Base-by-base conservation (phyloP, 179 eudicot species). In the Amaranthus tricolor region DNA sequence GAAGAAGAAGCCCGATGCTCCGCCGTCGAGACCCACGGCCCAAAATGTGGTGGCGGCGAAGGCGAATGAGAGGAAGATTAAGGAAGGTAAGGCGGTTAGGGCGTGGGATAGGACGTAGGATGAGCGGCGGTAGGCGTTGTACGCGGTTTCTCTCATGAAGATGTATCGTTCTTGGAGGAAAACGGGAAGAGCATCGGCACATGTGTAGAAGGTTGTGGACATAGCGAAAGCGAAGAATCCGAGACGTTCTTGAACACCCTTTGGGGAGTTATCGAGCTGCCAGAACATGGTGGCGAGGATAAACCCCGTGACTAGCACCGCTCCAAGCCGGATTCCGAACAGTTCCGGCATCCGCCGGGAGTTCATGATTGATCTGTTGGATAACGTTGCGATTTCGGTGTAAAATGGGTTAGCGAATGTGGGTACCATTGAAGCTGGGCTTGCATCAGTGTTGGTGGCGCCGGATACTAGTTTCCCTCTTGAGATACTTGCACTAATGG, bases 171-270 rank as follows among this genome's bases (percentile, higher is more conserved):
- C 86, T 24, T 87, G 93, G 19, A 89, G 82, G 74, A 89, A 89
- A 10, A 81, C 86, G 0, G 93, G 93, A 45, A 89, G 74, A 1
- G 90, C 93, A 9, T 89, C 93, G 0, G 93, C 90, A 44, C 90
- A 87, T 0, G 90, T 89, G 82, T 89, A 87, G 89, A 84, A 89
- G 6, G 88, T 87, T 0, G 93, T 89, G 3, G 93, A 89, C 90
- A 89, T 85, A 5, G 93, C 93, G 24, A 89, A 89, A 0, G 90
- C 89, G 69, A 89, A 85, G 71, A 89, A 89, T 0, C 90, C 93
- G 2, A 89, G 80, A 0, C 93, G 77, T 9, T 89, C 90, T 63
- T 87, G 88, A 0, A 85, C 88, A 0, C 92, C 92, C 56, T 82
- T 89, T 0, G 92, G 92, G 0, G 92, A 89, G 73, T 84, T 75